These are phyloP conservation scores for Fraxinus latifolia DNA, from an alignment of 305 asterid species.

Conservation along the genomic window DNA sequence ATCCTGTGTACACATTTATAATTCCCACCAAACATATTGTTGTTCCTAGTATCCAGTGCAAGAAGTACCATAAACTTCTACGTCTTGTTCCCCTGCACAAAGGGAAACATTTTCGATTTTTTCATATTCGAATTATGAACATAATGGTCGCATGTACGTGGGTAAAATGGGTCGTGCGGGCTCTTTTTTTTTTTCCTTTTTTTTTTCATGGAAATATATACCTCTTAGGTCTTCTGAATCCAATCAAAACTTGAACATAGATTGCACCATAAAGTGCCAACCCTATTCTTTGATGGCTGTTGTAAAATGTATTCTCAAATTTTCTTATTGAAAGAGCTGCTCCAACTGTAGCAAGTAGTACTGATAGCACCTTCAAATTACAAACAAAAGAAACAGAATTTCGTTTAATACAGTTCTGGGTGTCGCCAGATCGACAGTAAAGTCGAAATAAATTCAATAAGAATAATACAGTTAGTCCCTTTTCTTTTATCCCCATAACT, in stretches of 20 bases:
- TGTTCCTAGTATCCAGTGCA: conserved; percentile 77
- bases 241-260: conserved; percentile 52
- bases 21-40: conserved; percentile 47
- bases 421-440: neutral
- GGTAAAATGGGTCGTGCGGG: neutral
- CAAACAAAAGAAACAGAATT: neutral
- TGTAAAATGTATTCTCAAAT: conserved; percentile 70
- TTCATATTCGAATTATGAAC: neutral
- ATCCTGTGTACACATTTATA: conserved; percentile 60
- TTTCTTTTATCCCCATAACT: neutral
- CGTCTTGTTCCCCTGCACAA: conserved; percentile 48
- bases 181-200: neutral
- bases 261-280: conserved; percentile 68
- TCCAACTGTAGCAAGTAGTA: conserved; percentile 59
- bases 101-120: neutral
- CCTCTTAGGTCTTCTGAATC: conserved; percentile 69
- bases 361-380: conserved; percentile 47
- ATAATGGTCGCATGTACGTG: neutral
- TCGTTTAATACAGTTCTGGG: neutral
- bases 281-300: conserved; percentile 76
- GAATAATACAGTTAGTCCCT: neutral
- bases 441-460: neutral
- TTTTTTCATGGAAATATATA: conserved; percentile 12
- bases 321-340: conserved; percentile 63
- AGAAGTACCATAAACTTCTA: conserved; percentile 58